Conservation (phyloP, 768 basidiomycete genomes). For the Phlebiopsis flavidoalba region DNA sequence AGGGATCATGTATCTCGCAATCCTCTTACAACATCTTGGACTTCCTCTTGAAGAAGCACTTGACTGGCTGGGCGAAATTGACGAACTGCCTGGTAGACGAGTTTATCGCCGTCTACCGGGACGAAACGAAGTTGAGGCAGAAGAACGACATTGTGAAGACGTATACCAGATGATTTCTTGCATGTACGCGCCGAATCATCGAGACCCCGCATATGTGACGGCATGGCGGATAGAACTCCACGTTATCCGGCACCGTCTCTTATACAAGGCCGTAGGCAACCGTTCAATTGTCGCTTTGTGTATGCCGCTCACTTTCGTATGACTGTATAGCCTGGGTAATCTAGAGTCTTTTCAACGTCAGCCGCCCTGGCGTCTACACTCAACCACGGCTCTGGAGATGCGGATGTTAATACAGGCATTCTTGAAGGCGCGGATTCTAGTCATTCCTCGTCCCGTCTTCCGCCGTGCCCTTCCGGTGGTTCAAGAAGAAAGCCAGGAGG, state of each 20-base stretch:
- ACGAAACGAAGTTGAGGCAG: conserved; percentile 12
- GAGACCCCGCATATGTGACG: conserved; percentile 34
- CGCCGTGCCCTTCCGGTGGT: conserved; percentile 22
- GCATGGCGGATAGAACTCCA: conserved; percentile 20
- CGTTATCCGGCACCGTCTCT: conserved; percentile 62
- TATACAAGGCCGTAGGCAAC: conserved; percentile 45
- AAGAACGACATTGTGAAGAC: conserved; percentile 30
- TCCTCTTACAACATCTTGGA: conserved; percentile 50
- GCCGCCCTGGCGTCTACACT: conserved; percentile 36
- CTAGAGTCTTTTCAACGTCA: conserved; percentile 40
- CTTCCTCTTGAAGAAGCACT: conserved; percentile 48
- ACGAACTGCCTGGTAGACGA: conserved; percentile 50
- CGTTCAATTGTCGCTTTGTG: background rate
- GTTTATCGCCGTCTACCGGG: conserved; percentile 27
- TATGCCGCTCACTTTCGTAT: background rate
- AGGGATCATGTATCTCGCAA: conserved; percentile 66
- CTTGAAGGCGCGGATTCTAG: conserved; percentile 48
- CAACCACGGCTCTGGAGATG: conserved; percentile 48
- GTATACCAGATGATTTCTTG: conserved; percentile 52
- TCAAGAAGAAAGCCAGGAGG: conserved; percentile 53
- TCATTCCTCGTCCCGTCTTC: conserved; percentile 39
- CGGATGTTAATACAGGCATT: conserved; percentile 56
- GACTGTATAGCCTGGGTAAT: conserved; percentile 51
- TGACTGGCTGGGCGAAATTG: conserved; percentile 62
- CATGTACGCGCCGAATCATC: conserved; percentile 49